These are phyloP conservation scores for Catunica adiposa DNA, from an alignment of 2,329 filamentous ascomycete genomes.

Conservation along the genomic window DNA sequence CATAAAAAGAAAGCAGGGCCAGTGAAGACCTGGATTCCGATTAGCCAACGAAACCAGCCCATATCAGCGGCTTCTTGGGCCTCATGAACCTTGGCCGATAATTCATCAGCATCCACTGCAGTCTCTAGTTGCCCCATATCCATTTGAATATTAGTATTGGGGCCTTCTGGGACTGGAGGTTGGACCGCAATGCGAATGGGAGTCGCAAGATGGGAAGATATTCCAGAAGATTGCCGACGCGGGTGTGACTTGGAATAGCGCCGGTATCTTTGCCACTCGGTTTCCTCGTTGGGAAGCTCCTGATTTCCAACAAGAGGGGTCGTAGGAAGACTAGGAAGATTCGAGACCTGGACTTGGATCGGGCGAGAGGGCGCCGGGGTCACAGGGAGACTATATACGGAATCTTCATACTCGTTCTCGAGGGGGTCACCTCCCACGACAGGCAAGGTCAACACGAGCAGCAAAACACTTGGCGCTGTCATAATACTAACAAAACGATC, in stretches of 20 bases:
- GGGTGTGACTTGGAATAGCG: constrained; percentile 26
- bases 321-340: constrained; percentile 23
- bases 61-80: constrained; percentile 24
- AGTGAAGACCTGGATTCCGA: constrained; percentile 69
- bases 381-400: constrained; percentile 1
- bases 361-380: constrained; percentile 4
- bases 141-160: background rate
- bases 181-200: constrained; percentile 20
- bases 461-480: constrained; percentile 76
- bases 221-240: constrained; percentile 16
- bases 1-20: constrained; percentile 70
- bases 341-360: background rate
- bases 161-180: constrained; percentile 14
- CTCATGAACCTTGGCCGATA: constrained; percentile 9
- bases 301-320: background rate
- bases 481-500: constrained; percentile 67
- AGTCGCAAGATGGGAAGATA: constrained; percentile 20
- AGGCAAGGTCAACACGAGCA: constrained; percentile 78
- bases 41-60: constrained; percentile 83
- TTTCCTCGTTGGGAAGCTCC: background rate
- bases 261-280: constrained; percentile 43
- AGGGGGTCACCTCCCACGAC: constrained; percentile 61
- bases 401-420: constrained; percentile 20
- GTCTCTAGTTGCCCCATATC: background rate
- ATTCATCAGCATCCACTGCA: background rate